These are phyloP conservation scores for Sugiyamaella xylanicola DNA, from an alignment of 1,139 yeast genomes.

Conservation along the genomic window DNA sequence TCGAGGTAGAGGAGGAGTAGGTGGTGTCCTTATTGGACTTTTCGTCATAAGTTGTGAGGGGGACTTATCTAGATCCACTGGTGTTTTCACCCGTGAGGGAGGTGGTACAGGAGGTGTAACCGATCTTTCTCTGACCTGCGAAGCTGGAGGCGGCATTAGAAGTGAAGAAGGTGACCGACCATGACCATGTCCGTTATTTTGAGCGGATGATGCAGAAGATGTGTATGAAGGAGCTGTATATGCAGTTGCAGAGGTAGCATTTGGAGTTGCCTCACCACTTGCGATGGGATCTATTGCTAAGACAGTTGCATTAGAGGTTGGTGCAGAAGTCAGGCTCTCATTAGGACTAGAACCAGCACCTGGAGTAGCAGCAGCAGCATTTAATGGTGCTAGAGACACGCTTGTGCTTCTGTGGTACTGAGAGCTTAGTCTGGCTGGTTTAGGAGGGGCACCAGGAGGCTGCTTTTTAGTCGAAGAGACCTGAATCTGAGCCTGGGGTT, in stretches of 20 bases:
- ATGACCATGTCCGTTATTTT: neutral
- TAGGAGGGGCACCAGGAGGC: slow-evolving; percentile 24
- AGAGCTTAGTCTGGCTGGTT: slow-evolving; percentile 23
- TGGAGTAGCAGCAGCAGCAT: neutral
- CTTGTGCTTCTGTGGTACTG: slow-evolving; percentile 1
- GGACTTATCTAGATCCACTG: slow-evolving; percentile 16
- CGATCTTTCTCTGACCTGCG: slow-evolving; percentile 2
- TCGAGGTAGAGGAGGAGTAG: slow-evolving; percentile 19
- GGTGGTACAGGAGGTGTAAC: slow-evolving; percentile 25
- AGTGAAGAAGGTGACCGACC: slow-evolving; percentile 4
- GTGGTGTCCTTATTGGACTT: slow-evolving; percentile 6
- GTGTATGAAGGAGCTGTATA: slow-evolving; percentile 2
- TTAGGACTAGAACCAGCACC: neutral
- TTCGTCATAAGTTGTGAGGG: neutral
- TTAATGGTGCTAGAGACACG: neutral
- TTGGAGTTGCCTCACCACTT: neutral
- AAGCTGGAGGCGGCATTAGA: slow-evolving; percentile 17
- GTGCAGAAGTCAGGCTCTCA: neutral
- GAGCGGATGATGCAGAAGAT: slow-evolving; percentile 1
- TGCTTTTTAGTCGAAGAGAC: slow-evolving; percentile 15
- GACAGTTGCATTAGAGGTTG: slow-evolving; percentile 1
- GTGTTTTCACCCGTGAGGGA: slow-evolving; percentile 24
- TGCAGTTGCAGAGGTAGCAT: slow-evolving; percentile 1
- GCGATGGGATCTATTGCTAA: neutral
- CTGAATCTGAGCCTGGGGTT: neutral